These are phyloP conservation scores for Adansonia gregorii DNA, from an alignment of 441 rosid species.

Conservation along the genomic window DNA sequence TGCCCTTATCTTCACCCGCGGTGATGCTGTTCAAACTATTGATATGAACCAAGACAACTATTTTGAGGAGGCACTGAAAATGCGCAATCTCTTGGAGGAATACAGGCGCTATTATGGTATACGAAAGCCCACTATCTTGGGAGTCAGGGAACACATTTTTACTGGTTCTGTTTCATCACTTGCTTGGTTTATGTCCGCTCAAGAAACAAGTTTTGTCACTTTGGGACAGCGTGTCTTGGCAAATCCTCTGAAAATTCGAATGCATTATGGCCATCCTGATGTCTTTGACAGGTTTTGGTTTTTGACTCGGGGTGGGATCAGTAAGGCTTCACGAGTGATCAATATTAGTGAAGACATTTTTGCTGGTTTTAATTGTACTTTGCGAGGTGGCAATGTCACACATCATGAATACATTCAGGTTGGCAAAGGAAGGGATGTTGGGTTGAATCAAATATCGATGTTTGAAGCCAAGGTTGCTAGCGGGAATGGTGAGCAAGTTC, in stretches of 20 bases:
- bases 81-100: conserved; percentile 75
- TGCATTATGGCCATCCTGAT: conserved; percentile 85
- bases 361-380: conserved; percentile 75
- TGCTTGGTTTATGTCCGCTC: conserved; percentile 82
- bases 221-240: conserved; percentile 80
- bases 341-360: conserved; percentile 79
- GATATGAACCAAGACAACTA: conserved; percentile 84
- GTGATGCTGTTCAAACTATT: conserved; percentile 79
- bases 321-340: conserved; percentile 72
- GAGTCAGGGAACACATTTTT: conserved; percentile 74
- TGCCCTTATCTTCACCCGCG: conserved; percentile 75
- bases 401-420: conserved; percentile 81
- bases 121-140: conserved; percentile 71
- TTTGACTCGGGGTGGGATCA: conserved; percentile 68
- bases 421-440: conserved; percentile 82
- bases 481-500: conserved; percentile 78
- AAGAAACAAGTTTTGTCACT: conserved; percentile 74
- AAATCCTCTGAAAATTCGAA: conserved; percentile 65
- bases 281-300: conserved; percentile 81
- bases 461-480: conserved; percentile 79
- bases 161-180: conserved; percentile 77
- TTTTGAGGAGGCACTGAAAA: conserved; percentile 78
- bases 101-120: conserved; percentile 53
- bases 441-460: conserved; percentile 73
- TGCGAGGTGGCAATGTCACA: conserved; percentile 75